Evolutionary conservation across 2,329 filamentous ascomycete genomes (phyloP), one percentile per base, ranked within the genome.

Genomic region (Aspergillus melleus): DNA sequence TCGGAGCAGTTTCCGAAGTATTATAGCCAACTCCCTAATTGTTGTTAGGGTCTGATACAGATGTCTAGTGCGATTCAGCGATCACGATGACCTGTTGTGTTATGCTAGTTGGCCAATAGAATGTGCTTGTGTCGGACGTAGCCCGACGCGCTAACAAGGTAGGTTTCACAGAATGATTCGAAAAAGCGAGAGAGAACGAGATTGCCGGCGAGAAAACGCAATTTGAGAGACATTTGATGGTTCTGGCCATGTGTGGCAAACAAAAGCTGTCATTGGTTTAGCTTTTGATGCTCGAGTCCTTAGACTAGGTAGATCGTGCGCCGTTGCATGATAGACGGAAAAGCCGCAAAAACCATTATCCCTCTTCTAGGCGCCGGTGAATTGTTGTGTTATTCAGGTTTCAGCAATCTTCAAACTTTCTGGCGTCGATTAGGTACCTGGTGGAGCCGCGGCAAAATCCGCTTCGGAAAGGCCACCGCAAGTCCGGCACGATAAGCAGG

Each of bases 321-420:
- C 9, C 36, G 47, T 22, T 51, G 20, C 11, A 30, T 44, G 54
- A 57, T 53, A 50, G 19, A 44, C 4, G 47, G 54, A 52, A 46
- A 29, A 36, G n/a, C 53, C 47, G 52, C 56, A 49, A 57, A 50
- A 59, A 30, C 19, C 30, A 59, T 56, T 57, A 57, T 61, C 54
- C 53, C 36, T 53, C 36, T 52, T 59, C 32, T 44, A 55, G 53
- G 44, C 53, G 32, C 54, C 57, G 60, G 60, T 57, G 58, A 55
- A 59, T 44, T 24, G 49, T 52, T n/a, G 9, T 26, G 24, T 16
- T 12, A 20, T 30, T 19, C 49, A 29, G 49, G 46, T 54, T 39
- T 46, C 20, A 29, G 19, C 8, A 20, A 20, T 26, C 42, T 44
- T 54, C 42, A 19, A 26, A 42, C 44, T 52, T 24, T 44, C 29